phyloP scores from a whole-genome alignment of 2,329 filamentous ascomycete species.

The Talaromyces islandicus region DNA sequence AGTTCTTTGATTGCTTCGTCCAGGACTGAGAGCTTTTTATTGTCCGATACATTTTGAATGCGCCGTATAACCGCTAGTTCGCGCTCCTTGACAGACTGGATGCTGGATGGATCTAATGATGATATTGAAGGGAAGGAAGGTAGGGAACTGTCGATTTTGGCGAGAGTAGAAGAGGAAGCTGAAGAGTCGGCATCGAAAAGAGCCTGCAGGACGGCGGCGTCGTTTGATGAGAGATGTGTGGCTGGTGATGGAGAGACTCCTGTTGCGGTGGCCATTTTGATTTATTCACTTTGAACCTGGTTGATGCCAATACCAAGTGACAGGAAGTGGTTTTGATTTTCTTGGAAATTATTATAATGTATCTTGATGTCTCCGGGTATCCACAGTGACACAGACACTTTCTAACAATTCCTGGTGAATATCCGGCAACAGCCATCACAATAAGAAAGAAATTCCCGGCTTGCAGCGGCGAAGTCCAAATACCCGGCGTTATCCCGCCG shows the following conservation, averaged over 20 bases:
- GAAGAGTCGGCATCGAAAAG: constrained; percentile 43
- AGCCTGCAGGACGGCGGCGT: constrained; percentile 40
- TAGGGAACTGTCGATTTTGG: constrained; percentile 32
- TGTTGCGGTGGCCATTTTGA: constrained; percentile 11
- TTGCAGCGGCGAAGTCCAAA: background rate
- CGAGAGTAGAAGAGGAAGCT: constrained; percentile 22
- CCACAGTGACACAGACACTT: background rate
- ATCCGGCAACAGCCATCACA: background rate
- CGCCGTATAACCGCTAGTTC: constrained; percentile 36
- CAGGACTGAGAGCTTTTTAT: constrained; percentile 16
- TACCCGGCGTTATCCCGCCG: background rate
- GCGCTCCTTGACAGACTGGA: constrained; percentile 32
- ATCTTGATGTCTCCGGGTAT: background rate
- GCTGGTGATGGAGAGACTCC: constrained; percentile 17
- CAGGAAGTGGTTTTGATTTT: background rate
- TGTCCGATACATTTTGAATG: constrained; percentile 19
- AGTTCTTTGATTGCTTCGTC: constrained; percentile 32
- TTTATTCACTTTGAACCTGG: background rate
- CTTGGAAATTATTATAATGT: background rate
- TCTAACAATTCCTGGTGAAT: background rate
- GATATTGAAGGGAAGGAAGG: constrained; percentile 37
- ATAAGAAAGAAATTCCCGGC: background rate
- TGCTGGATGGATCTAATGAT: constrained; percentile 14
- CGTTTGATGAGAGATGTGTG: constrained; percentile 34
- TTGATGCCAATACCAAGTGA: background rate